A percentile compares a stretch with the other conserved stretches of the same genome.
Evolutionary conservation across 306 rosid species (phyloP).

Genomic region (Spatholobus suberectus): DNA sequence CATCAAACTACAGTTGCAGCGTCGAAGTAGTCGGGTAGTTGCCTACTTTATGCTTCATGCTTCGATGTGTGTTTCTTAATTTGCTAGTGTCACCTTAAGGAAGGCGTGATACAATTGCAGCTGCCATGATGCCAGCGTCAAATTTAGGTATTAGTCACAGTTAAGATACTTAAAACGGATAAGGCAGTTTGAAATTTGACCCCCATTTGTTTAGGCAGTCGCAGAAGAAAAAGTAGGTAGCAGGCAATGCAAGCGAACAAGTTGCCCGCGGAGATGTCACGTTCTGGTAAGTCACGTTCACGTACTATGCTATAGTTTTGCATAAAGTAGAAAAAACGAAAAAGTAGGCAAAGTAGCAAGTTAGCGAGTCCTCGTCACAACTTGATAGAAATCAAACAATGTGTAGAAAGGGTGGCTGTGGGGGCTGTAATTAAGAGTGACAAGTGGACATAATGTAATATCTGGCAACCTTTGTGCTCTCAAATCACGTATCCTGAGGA

Average conservation of each 20-base stretch:
- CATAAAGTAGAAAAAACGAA: slow-evolving; percentile 1
- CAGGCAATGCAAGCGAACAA: slow-evolving; percentile 1
- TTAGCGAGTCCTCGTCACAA: slow-evolving; percentile 16
- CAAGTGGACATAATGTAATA: slow-evolving; percentile 30
- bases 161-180: slow-evolving; percentile 25
- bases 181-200: slow-evolving; percentile 21
- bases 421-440: slow-evolving; percentile 1
- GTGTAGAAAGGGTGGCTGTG: too few species aligned
- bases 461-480: slow-evolving; percentile 35
- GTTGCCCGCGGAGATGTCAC: slow-evolving; percentile 48
- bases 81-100: background rate
- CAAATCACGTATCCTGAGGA: slow-evolving; percentile 16
- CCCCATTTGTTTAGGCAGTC: background rate
- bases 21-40: background rate
- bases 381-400: slow-evolving; percentile 12
- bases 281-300: slow-evolving; percentile 33
- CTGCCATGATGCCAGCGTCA: background rate
- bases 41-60: background rate
- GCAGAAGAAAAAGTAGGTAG: background rate
- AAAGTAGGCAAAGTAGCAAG: slow-evolving; percentile 33
- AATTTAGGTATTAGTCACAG: slow-evolving; percentile 25
- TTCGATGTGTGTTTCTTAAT: slow-evolving; percentile 8
- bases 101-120: slow-evolving; percentile 3
- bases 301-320: slow-evolving; percentile 1
- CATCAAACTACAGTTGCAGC: background rate